phyloP scores from a whole-genome alignment of 176 grass and related monocot species.

The Thalia dealbata region DNA sequence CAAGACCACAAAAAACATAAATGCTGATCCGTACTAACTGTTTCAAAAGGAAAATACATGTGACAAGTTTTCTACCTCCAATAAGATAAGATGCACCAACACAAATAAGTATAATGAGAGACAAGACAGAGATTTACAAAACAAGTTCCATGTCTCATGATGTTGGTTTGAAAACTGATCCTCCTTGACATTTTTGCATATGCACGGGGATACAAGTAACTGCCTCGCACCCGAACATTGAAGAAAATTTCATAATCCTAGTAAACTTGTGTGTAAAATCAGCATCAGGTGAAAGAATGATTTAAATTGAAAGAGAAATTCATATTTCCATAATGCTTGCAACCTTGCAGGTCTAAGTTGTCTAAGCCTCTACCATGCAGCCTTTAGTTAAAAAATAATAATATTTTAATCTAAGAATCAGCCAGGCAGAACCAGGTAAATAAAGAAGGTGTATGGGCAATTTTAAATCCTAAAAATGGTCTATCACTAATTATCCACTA shows the following conservation, averaged over 20 bases:
- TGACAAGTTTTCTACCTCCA: background rate
- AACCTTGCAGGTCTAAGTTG: too few species aligned
- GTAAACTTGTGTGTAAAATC: background rate
- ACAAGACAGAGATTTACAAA: background rate
- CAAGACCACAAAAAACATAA: background rate
- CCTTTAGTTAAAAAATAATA: too few species aligned
- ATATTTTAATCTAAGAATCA: too few species aligned
- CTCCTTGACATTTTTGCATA: background rate
- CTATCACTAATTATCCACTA: too few species aligned
- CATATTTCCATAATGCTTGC: background rate
- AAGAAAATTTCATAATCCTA: background rate
- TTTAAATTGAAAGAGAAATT: background rate
- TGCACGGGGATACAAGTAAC: background rate
- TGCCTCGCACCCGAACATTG: background rate
- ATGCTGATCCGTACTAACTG: background rate
- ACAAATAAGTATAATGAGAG: background rate
- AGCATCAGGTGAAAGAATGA: background rate
- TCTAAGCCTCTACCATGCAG: too few species aligned
- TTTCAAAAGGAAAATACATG: background rate
- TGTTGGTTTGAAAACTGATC: background rate
- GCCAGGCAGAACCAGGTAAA: too few species aligned
- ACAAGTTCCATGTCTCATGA: background rate
- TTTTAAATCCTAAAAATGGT: too few species aligned
- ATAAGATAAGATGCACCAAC: background rate
- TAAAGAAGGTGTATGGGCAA: too few species aligned